Evolutionary conservation across 2,329 filamentous ascomycete species (phyloP).

Genomic region (Trichoderma pleuroti): DNA sequence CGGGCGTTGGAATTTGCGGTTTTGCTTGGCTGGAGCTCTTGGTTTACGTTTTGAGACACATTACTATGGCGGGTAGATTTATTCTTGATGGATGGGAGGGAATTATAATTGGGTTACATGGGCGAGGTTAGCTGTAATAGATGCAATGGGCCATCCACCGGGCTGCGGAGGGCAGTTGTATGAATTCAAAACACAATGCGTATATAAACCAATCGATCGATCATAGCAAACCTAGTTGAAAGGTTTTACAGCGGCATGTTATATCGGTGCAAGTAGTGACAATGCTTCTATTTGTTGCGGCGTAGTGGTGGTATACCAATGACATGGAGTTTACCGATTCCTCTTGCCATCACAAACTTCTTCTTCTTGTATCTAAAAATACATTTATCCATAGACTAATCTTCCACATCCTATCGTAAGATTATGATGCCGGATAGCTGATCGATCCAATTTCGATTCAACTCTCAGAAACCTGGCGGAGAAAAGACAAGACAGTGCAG

Average conservation of each 20-base stretch:
- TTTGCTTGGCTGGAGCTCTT: neutral
- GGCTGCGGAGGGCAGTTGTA: neutral
- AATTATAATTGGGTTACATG: neutral
- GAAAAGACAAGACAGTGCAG: neutral
- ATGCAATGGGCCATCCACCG: neutral
- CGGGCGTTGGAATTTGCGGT: slow-evolving; percentile 11
- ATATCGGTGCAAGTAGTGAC: neutral
- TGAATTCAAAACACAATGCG: neutral
- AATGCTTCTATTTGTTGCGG: neutral
- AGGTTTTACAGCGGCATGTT: neutral
- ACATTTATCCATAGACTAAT: neutral
- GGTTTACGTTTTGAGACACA: neutral
- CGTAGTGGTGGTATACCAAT: neutral
- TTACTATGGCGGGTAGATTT: neutral
- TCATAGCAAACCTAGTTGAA: neutral
- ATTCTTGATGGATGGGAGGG: neutral
- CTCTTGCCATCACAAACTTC: neutral
- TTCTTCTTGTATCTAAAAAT: neutral
- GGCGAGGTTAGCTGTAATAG: neutral
- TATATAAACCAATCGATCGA: neutral
- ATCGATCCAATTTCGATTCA: neutral
- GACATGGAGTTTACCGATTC: neutral
- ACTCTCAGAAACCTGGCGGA: neutral
- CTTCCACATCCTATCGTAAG: neutral
- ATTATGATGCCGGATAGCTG: neutral